These are phyloP conservation scores for Huiozyma naganishii DNA, from an alignment of 805 yeast species.

Conservation along the genomic window DNA sequence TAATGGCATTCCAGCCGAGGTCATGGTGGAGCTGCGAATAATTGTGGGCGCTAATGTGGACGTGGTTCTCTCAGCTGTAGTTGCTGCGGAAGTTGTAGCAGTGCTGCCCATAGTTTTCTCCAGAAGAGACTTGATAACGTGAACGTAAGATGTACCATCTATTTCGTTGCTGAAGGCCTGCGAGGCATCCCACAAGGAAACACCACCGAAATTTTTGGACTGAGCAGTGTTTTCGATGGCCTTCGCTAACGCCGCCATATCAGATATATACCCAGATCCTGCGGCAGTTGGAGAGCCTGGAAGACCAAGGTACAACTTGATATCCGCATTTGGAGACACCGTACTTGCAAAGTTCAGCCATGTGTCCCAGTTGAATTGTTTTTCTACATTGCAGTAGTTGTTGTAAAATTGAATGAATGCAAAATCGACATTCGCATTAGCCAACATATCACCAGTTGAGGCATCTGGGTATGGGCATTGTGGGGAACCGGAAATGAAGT, in stretches of 20 bases:
- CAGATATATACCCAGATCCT: conserved; percentile 49
- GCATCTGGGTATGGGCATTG: conserved; percentile 86
- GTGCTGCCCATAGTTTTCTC: conserved; percentile 8
- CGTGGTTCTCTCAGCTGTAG: conserved; percentile 12
- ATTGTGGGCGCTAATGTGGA: conserved; percentile 9
- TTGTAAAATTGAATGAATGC: conserved; percentile 85
- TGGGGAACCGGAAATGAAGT: conserved; percentile 82
- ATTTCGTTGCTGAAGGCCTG: conserved; percentile 44
- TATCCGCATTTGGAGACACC: conserved; percentile 54
- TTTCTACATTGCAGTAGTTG: conserved; percentile 56
- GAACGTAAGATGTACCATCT: conserved; percentile 35
- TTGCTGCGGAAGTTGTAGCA: conserved; percentile 8
- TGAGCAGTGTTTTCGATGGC: conserved; percentile 65
- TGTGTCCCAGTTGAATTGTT: conserved; percentile 54
- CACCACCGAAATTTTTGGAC: conserved; percentile 69
- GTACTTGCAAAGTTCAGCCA: conserved; percentile 58
- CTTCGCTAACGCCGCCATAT: conserved; percentile 28
- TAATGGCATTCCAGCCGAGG: background rate
- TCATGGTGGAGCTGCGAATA: conserved; percentile 5
- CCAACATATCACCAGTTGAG: conserved; percentile 46
- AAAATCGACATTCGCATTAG: conserved; percentile 57
- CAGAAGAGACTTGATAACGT: conserved; percentile 35
- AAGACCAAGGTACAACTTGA: conserved; percentile 63
- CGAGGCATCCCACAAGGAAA: conserved; percentile 87
- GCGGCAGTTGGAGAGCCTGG: conserved; percentile 58